Evolutionary conservation across 2,329 filamentous ascomycete genomes (phyloP).

Genomic region (Diplocarpon mali): DNA sequence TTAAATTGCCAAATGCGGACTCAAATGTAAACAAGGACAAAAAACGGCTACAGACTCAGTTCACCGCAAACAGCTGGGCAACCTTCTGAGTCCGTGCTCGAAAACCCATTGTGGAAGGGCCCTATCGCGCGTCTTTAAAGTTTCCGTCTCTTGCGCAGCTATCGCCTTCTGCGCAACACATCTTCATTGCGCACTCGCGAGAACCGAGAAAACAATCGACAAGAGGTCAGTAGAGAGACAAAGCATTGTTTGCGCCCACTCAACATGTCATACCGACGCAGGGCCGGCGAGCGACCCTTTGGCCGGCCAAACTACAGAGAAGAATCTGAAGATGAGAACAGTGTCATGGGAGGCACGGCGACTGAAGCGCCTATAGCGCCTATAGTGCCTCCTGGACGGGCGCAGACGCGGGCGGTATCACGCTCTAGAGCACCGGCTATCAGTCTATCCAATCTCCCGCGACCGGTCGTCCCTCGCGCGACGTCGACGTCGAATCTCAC

Average conservation of each 20-base stretch:
- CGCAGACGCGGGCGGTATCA: background rate
- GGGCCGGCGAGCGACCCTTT: background rate
- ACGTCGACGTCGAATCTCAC: background rate
- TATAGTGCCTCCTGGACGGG: background rate
- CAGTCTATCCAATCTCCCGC: background rate
- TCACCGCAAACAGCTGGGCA: background rate
- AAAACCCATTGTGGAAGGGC: background rate
- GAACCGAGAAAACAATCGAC: too few relatives aligned
- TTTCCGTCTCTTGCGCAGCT: background rate
- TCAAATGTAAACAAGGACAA: too few relatives aligned
- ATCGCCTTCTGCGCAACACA: background rate
- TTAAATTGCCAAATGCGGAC: too few relatives aligned
- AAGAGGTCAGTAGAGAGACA: too few relatives aligned
- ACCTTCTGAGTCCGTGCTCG: background rate
- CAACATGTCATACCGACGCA: too few relatives aligned
- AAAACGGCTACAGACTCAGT: too few relatives aligned
- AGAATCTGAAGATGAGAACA: background rate
- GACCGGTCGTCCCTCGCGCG: background rate
- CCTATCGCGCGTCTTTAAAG: background rate
- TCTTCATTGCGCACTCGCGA: background rate
- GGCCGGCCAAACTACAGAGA: background rate
- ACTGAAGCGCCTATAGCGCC: background rate
- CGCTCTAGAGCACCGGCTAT: background rate
- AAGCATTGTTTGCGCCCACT: too few relatives aligned
- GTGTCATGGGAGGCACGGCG: background rate